phyloP scores from a whole-genome alignment of 176 grass and related monocot genomes.

The Phoenix roebelenii region DNA sequence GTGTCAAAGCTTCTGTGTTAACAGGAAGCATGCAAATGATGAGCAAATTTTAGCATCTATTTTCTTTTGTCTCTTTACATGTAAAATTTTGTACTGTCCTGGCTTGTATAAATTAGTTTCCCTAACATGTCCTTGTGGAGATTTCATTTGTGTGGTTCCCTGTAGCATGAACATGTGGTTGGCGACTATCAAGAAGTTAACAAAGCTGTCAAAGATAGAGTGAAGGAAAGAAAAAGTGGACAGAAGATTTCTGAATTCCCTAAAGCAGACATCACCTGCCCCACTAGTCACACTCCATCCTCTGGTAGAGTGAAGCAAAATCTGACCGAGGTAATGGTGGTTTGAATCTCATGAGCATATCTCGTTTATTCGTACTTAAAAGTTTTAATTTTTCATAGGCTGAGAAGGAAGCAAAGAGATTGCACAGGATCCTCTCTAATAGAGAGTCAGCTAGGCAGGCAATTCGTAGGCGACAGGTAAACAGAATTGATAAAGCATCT shows the following conservation, averaged over 20 bases:
- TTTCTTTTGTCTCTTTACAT: no score
- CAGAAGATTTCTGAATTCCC: constrained; percentile 31
- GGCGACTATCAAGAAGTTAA: no score
- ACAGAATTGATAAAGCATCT: not conserved
- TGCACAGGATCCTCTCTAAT: constrained; percentile 69
- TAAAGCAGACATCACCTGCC: constrained; percentile 20
- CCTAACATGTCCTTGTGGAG: no score
- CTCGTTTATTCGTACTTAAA: not conserved
- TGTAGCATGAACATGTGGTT: no score
- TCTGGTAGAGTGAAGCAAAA: constrained; percentile 34
- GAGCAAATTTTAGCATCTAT: no score
- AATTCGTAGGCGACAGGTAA: constrained; percentile 67
- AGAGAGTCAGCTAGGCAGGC: constrained; percentile 86
- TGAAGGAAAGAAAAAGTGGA: not conserved
- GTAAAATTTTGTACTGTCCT: no score
- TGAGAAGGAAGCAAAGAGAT: constrained; percentile 75
- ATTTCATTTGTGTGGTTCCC: no score
- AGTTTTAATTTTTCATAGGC: constrained; percentile 19
- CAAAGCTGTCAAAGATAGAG: no score
- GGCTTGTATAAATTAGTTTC: no score
- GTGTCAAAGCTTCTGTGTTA: no score
- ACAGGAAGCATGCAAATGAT: no score
- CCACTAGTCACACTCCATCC: not conserved
- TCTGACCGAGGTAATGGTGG: constrained; percentile 55
- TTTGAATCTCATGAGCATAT: not conserved